Conservation (phyloP, 768 basidiomycete genomes). For the Tricholomella constricta region DNA sequence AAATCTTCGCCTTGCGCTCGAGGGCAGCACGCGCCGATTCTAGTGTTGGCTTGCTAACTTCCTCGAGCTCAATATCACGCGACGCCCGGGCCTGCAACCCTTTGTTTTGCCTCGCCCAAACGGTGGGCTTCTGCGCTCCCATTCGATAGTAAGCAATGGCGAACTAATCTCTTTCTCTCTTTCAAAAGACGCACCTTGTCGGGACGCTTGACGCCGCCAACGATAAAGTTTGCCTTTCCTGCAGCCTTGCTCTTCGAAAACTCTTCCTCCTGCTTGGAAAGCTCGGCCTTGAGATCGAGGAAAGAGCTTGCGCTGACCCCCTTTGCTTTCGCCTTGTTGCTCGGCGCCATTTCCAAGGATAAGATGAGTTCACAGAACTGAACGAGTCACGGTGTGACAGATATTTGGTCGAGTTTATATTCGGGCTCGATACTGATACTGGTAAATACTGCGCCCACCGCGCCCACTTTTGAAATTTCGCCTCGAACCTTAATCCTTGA, state of each 20-base stretch:
- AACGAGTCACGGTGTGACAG: too few species aligned
- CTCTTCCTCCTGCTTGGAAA: conserved; percentile 62
- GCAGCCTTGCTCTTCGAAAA: conserved; percentile 59
- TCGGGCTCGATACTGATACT: too few species aligned
- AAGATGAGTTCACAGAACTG: too few species aligned
- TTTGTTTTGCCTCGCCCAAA: conserved; percentile 78
- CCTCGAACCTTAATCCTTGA: too few species aligned
- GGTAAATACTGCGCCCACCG: too few species aligned
- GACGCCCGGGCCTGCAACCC: conserved; percentile 65
- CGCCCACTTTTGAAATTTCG: too few species aligned
- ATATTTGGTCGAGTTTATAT: neutral
- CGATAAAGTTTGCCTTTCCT: conserved; percentile 52
- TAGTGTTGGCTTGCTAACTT: conserved; percentile 64
- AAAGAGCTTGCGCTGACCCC: conserved; percentile 76
- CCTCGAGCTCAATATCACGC: conserved; percentile 73
- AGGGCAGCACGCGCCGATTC: conserved; percentile 72
- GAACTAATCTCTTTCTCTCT: too few species aligned
- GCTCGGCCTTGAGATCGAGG: conserved; percentile 79
- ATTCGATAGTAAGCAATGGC: neutral
- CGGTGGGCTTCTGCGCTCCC: conserved; percentile 64
- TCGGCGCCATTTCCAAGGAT: too few species aligned
- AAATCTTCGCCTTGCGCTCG: conserved; percentile 78
- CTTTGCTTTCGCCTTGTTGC: conserved; percentile 64
- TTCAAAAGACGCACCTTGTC: conserved; percentile 57
- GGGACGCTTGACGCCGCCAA: conserved; percentile 64